A percentile compares a stretch with the other conserved stretches of the same genome.
phyloP scores from a whole-genome alignment of 352 stramenopile genomes.

The Phytophthora citrophthora region DNA sequence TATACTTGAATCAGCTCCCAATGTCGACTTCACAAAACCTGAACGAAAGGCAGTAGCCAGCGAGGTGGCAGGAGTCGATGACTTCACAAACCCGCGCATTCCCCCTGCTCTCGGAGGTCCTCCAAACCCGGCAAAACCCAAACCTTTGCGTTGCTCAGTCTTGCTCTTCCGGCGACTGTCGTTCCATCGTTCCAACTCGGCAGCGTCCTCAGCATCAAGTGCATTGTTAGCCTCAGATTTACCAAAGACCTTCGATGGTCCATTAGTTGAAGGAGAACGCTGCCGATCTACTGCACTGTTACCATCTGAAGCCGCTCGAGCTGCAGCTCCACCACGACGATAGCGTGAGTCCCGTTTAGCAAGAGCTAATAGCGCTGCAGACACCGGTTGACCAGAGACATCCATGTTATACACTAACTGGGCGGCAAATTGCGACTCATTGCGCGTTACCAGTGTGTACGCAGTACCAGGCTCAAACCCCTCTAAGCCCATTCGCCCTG shows the following conservation, averaged over 20 bases:
- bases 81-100: conserved; percentile 42
- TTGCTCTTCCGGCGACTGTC: conserved; percentile 63
- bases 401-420: conserved; percentile 90
- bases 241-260: neutral
- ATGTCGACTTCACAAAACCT: conserved; percentile 48
- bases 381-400: conserved; percentile 65
- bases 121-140: conserved; percentile 55
- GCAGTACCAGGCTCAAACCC: conserved; percentile 82
- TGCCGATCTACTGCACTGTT: conserved; percentile 1
- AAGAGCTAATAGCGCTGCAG: conserved; percentile 61
- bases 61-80: conserved; percentile 14
- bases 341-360: conserved; percentile 60
- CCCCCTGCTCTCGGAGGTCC: conserved; percentile 6
- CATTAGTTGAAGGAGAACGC: neutral
- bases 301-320: neutral
- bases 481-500: conserved; percentile 83
- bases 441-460: conserved; percentile 81
- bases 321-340: conserved; percentile 36
- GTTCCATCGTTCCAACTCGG: conserved; percentile 67
- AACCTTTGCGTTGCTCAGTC: conserved; percentile 68
- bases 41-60: conserved; percentile 32
- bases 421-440: conserved; percentile 75
- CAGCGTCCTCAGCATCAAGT: conserved; percentile 52
- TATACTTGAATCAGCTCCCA: conserved; percentile 12
- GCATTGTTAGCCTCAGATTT: neutral